Evolutionary conservation across 192 early-diverging fungal genomes (phyloP).

Genomic region (Coemansia sp.): DNA sequence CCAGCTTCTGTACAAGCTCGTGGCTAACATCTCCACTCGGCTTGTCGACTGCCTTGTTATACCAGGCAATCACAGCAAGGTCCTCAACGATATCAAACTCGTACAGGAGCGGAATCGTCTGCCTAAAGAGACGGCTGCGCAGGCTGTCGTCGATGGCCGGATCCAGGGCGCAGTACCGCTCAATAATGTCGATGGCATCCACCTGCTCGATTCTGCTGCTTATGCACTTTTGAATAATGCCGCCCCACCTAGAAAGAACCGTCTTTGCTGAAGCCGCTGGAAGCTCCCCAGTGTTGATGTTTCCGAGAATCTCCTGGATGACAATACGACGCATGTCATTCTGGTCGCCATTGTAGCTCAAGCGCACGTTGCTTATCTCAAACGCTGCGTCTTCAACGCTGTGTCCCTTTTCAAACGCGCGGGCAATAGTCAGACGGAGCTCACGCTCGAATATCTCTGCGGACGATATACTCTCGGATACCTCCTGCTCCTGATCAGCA

Average conservation of each 20-base stretch:
- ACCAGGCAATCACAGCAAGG: constrained; percentile 77
- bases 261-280: constrained; percentile 38
- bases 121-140: constrained; percentile 59
- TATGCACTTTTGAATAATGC: constrained; percentile 67
- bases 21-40: constrained; percentile 37
- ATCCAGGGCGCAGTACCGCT: constrained; percentile 56
- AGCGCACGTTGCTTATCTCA: constrained; percentile 85
- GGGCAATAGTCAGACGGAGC: constrained; percentile 72
- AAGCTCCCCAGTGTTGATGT: constrained; percentile 58
- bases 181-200: constrained; percentile 58
- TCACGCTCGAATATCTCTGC: constrained; percentile 71
- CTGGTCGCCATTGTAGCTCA: constrained; percentile 82
- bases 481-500: constrained; percentile 49
- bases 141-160: constrained; percentile 27
- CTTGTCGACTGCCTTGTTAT: constrained; percentile 54
- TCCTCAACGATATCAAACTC: constrained; percentile 83
- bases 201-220: constrained; percentile 72
- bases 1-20: constrained; percentile 58
- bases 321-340: constrained; percentile 74
- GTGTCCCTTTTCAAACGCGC: constrained; percentile 79
- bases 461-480: constrained; percentile 34
- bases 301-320: constrained; percentile 67
- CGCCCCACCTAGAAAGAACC: constrained; percentile 67
- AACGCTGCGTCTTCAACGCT: constrained; percentile 70
- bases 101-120: constrained; percentile 67